Base-by-base conservation (phyloP, 169 alveolate species). In the Plasmodium gallinaceum region DNA sequence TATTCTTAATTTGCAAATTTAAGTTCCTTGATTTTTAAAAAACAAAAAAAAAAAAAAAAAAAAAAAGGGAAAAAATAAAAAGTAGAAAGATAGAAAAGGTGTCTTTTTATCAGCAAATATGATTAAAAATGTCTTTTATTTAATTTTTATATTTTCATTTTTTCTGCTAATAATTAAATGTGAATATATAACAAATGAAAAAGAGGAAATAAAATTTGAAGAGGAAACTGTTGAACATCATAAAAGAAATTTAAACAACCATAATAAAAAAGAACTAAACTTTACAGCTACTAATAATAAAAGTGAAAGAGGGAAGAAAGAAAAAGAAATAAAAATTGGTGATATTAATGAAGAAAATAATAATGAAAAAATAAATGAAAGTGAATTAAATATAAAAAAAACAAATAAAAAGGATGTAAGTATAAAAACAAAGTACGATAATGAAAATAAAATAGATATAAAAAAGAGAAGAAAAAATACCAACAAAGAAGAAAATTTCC, bases 81-180 rank as follows among this genome's bases (percentile, higher is more conserved):
- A 48, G 22, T 12, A 20, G 24, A 24, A 20, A 43, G 37, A 18
- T 24, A 65, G 18, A 64, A 64, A 48, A 48, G 22, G 74, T 22
- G 74, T 32, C 4, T 32, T 32, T 32, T 66, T 37, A 66, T 42
- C 32, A 70, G 92, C 46, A 54, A 86, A 86, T 26, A 86, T 86
- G 92, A 60, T 86, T 70, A 86, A 86, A 70, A 70, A 86, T 86
- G 92, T 86, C 74, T 58, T 86, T 70, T 86, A 62, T 16, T n/a
- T 71, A 24, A 61, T 60, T 51, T 46, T 86, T 26, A 54, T 39
- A 42, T 70, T 86, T 86, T 86, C 61, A 45, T 70, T 71, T 70
- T 86, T 86, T 54, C 42, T 86, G 37, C 24, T 86, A 70, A 45
- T 71, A 70, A 86, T 86, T 58, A 86, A 86, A 52, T 70, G 92